A percentile compares a stretch with the other conserved stretches of the same genome.
Evolutionary conservation across 129 eudicot genomes (phyloP).

Genomic region (Apium graveolens): DNA sequence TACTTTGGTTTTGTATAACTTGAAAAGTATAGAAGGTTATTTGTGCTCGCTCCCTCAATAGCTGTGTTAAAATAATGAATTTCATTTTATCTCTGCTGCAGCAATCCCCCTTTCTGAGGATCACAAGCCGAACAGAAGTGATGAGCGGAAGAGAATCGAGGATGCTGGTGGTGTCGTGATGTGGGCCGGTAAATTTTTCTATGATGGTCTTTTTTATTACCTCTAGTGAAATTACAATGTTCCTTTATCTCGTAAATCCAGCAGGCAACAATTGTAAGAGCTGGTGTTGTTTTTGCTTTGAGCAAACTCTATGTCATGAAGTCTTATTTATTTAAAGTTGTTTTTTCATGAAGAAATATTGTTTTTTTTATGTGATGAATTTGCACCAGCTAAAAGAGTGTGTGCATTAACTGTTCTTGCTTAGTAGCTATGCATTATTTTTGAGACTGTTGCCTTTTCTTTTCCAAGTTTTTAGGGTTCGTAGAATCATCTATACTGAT

Average conservation of each 20-base stretch:
- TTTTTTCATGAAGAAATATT: background rate
- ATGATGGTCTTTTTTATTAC: background rate
- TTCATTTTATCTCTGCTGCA: constrained; percentile 20
- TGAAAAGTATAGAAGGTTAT: background rate
- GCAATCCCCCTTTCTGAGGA: constrained; percentile 88
- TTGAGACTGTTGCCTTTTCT: background rate
- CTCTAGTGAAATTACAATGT: background rate
- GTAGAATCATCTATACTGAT: background rate
- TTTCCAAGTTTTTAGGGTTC: background rate
- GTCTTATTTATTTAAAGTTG: background rate
- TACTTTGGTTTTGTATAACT: background rate
- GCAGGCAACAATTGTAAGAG: background rate
- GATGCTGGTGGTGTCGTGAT: constrained; percentile 92
- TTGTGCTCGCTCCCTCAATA: background rate
- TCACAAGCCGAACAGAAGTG: constrained; percentile 87
- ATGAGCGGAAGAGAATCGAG: constrained; percentile 86
- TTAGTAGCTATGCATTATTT: background rate
- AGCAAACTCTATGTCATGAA: background rate
- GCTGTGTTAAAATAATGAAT: background rate
- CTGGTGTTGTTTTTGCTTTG: background rate
- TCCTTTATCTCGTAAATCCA: background rate
- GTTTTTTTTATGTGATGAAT: background rate
- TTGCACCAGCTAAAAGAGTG: background rate
- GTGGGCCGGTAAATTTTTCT: constrained; percentile 67
- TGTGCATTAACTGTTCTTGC: background rate